Conservation (phyloP, 2,329 filamentous ascomycete species). For the Thermoascus crustaceus region DNA sequence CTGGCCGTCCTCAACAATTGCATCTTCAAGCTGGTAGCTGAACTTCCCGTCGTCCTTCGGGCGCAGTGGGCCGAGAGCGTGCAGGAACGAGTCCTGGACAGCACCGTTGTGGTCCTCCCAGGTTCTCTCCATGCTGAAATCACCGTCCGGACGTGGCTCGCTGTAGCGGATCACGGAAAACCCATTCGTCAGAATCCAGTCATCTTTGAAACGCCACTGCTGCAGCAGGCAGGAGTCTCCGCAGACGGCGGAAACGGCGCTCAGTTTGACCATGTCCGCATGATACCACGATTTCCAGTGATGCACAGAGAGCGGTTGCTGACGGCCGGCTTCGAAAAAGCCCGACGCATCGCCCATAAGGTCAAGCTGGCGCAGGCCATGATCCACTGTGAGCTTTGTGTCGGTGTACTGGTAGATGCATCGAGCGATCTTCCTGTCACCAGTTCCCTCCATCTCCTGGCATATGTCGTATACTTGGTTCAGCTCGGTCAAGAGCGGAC, state of each 20-base stretch:
- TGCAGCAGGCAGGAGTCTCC: conserved; percentile 50
- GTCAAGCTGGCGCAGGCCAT: conserved; percentile 51
- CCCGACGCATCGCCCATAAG: conserved; percentile 48
- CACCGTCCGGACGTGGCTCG: conserved; percentile 32
- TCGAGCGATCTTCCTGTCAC: conserved; percentile 50
- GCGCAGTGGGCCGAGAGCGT: conserved; percentile 47
- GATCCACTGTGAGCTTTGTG: conserved; percentile 48
- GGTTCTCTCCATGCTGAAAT: conserved; percentile 44
- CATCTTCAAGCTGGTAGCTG: conserved; percentile 44
- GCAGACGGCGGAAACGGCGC: conserved; percentile 44
- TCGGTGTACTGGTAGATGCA: conserved; percentile 50
- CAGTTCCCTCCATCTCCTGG: conserved; percentile 37
- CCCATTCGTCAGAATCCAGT: conserved; percentile 50
- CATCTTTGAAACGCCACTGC: conserved; percentile 43
- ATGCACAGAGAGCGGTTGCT: conserved; percentile 49
- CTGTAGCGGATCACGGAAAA: conserved; percentile 50
- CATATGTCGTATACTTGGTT: conserved; percentile 44
- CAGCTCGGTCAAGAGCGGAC: conserved; percentile 44
- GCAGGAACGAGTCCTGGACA: conserved; percentile 39
- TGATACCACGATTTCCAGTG: conserved; percentile 58
- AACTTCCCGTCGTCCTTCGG: conserved; percentile 41
- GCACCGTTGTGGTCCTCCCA: conserved; percentile 42
- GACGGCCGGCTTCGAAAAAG: conserved; percentile 51
- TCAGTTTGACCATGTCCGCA: conserved; percentile 43
- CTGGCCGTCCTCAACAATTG: conserved; percentile 34